A percentile compares a stretch with the other conserved stretches of the same genome.
Conservation (phyloP, 179 eudicot species). For the Actinidia polygama region DNA sequence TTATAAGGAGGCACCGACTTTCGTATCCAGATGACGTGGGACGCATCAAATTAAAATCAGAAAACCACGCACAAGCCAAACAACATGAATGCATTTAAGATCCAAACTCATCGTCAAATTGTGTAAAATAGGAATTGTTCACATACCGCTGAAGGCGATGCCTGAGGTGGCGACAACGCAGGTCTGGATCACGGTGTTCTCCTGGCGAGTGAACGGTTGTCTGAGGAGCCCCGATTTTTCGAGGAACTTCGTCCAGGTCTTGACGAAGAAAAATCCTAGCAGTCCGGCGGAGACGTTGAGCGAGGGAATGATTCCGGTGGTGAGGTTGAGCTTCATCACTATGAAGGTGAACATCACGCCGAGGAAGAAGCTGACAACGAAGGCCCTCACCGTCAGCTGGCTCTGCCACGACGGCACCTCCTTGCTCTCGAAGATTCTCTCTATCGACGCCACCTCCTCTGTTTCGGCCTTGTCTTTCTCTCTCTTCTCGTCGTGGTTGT, state of each 20-base stretch:
- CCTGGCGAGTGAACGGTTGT: too few species aligned
- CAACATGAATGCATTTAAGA: too few species aligned
- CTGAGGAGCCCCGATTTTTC: too few species aligned
- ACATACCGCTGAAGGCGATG: too few species aligned
- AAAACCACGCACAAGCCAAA: too few species aligned
- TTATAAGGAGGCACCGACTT: too few species aligned
- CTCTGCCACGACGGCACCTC: slow-evolving; percentile 69
- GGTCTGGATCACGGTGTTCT: too few species aligned
- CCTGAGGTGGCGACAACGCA: too few species aligned
- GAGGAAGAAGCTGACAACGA: slow-evolving; percentile 63
- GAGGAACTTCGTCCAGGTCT: slow-evolving; percentile 57
- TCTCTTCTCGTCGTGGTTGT: neutral
- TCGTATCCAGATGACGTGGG: too few species aligned
- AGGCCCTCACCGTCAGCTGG: slow-evolving; percentile 69
- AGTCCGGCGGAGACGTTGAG: slow-evolving; percentile 85
- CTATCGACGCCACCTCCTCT: slow-evolving; percentile 38
- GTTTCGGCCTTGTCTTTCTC: neutral
- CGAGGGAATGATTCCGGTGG: slow-evolving; percentile 84
- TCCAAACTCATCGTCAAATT: too few species aligned
- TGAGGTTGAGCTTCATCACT: slow-evolving; percentile 87
- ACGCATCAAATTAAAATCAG: too few species aligned
- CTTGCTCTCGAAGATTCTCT: slow-evolving; percentile 57
- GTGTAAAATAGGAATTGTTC: too few species aligned
- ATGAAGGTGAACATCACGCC: slow-evolving; percentile 70
- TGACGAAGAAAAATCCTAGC: slow-evolving; percentile 80